Evolutionary conservation across 345 rosid species (phyloP).

Genomic region (Jatropha curcas): DNA sequence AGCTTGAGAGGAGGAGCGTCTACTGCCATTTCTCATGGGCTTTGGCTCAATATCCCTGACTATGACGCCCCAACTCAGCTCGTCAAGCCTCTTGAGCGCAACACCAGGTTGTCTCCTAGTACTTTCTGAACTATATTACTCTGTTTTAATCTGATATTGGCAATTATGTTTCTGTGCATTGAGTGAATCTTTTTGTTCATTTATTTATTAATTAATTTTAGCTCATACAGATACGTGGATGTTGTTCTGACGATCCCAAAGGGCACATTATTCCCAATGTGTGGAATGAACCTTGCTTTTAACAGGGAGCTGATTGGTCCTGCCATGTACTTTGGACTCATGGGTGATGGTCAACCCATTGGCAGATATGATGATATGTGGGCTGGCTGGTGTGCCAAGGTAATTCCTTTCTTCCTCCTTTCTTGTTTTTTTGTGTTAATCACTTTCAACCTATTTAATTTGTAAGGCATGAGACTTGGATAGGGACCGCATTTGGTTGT

Average conservation of each 20-base stretch:
- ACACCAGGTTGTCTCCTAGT: slow-evolving; percentile 23
- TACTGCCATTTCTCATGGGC: slow-evolving; percentile 39
- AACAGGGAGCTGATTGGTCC: slow-evolving; percentile 39
- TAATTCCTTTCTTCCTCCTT: neutral
- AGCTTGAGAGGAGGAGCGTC: slow-evolving; percentile 38
- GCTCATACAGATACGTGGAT: slow-evolving; percentile 29
- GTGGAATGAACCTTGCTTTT: slow-evolving; percentile 43
- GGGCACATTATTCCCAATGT: slow-evolving; percentile 39
- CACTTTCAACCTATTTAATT: too few species aligned
- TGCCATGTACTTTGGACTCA: slow-evolving; percentile 44
- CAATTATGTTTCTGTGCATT: neutral
- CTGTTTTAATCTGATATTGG: neutral
- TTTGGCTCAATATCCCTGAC: slow-evolving; percentile 50
- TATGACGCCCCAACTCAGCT: slow-evolving; percentile 44
- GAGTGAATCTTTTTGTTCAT: neutral
- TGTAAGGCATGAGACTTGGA: too few species aligned
- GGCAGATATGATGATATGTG: slow-evolving; percentile 46
- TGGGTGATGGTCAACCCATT: slow-evolving; percentile 45
- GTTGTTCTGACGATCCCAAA: slow-evolving; percentile 39
- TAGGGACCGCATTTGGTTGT: too few species aligned
- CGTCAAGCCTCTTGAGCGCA: slow-evolving; percentile 44
- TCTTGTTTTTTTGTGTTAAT: too few species aligned
- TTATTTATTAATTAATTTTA: slow-evolving; percentile 6
- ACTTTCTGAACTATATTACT: too few species aligned
- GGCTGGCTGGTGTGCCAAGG: slow-evolving; percentile 49